Evolutionary conservation across 2,329 filamentous ascomycete species (phyloP).

Genomic region (Alternaria solani): DNA sequence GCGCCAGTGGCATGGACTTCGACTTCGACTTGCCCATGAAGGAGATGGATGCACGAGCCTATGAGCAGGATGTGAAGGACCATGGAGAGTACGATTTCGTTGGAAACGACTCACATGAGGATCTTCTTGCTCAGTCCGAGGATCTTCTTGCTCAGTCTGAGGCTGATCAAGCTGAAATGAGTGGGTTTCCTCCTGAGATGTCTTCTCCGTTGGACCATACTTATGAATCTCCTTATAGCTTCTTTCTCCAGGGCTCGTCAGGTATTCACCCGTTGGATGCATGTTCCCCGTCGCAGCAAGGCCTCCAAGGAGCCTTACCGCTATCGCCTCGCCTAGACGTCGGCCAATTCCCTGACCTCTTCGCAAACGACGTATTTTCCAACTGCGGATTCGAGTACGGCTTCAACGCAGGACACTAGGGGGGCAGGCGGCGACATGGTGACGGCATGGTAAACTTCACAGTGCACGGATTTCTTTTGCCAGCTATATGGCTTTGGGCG

Average conservation of each 20-base stretch:
- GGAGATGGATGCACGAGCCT: not conserved
- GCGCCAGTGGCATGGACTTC: not conserved
- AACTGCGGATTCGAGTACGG: not conserved
- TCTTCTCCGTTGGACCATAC: not conserved
- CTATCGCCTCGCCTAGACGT: not conserved
- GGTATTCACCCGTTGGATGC: not conserved
- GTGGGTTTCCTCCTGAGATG: not conserved
- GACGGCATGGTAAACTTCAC: not conserved
- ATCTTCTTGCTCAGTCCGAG: not conserved
- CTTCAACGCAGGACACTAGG: constrained; percentile 1
- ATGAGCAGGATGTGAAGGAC: not conserved
- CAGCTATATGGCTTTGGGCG: not conserved
- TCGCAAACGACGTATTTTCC: not conserved
- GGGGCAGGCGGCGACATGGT: not conserved
- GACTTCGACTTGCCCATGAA: not conserved
- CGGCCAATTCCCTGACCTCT: not conserved
- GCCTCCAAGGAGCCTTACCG: not conserved
- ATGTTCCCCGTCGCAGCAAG: not conserved
- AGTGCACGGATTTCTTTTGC: not conserved
- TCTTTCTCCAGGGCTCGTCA: not conserved
- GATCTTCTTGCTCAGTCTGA: not conserved
- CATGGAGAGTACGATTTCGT: not conserved
- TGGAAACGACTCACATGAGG: not conserved
- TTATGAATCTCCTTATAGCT: constrained; percentile 1
- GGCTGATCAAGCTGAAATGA: not conserved